Base-by-base conservation (phyloP, 2,329 filamentous ascomycete genomes). In the Triangularia verruculosa region DNA sequence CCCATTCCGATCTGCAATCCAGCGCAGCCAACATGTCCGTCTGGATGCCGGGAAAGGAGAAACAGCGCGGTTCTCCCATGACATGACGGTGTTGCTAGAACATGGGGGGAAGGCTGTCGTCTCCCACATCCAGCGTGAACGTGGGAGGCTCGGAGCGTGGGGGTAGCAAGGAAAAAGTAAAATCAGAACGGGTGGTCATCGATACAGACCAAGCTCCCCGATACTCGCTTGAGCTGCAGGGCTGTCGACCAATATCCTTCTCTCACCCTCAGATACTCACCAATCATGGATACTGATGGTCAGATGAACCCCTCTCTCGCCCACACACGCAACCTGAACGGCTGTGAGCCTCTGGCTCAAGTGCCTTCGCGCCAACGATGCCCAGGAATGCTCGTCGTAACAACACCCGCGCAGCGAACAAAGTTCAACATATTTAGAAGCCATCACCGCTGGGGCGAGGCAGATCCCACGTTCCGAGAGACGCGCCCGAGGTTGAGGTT, bases 191-290 rank as follows among this genome's bases (percentile, higher is more conserved):
- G 57, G 59, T 24, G 52, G 59, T 43, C 59, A 43, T 25, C 13
- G 32, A 59, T 7, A 28, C 28, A 47, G 30, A 8, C 17, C 28
- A 12, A 54, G 43, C 17, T 30, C 58, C n/a, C 58, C 27, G 60
- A 63, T 62, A 11, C 58, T 64, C 64, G 55, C 59, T 64, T 54
- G 64, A 66, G 61, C 51, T 61, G 61, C 58, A 59, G 61, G 56
- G 15, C 30, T 17, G 24, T 57, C 27, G 24, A 57, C 17, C 51
- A 47, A 51, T 59, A 47, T 43, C 34, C 52, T 59, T 51, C 39
- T 24, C 32, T 47, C 57, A 52, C 24, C 22, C 39, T 30, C 13
- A 39, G 43, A 43, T 25, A 30, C 57, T 20, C n/a, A 59, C 57
- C 57, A 59, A 59, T 52, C 57, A 32, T 15, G 24, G 15, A 59